Evolutionary conservation across 1,284 basidiomycete genomes (phyloP).

Genomic region (Ustilago trichophora): DNA sequence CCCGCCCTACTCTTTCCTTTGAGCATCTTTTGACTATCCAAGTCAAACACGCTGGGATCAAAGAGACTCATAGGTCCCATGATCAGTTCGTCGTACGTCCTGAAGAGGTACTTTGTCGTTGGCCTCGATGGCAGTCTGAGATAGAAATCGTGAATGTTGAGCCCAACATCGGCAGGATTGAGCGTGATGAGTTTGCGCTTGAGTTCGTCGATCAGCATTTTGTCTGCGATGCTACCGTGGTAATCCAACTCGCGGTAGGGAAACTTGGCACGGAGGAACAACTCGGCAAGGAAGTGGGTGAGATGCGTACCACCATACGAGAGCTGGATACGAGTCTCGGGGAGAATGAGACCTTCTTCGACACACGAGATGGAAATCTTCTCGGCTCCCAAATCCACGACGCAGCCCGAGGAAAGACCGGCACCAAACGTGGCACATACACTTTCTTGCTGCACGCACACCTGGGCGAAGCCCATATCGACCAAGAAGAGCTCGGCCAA

Average conservation of each 20-base stretch:
- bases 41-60: constrained; percentile 88
- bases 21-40: constrained; percentile 74
- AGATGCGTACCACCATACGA: constrained; percentile 93
- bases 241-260: constrained; percentile 83
- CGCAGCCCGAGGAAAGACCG: constrained; percentile 90
- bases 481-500: constrained; percentile 80
- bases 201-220: constrained; percentile 55
- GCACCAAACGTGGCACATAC: constrained; percentile 93
- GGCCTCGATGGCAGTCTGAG: constrained; percentile 76
- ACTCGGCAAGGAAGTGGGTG: constrained; percentile 83
- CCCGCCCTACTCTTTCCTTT: constrained; percentile 23
- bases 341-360: constrained; percentile 88
- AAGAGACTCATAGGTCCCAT: constrained; percentile 92
- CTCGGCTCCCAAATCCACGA: constrained; percentile 90
- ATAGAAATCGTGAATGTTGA: constrained; percentile 77
- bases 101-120: constrained; percentile 86
- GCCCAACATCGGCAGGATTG: constrained; percentile 60
- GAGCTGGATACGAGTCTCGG: constrained; percentile 86
- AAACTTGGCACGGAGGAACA: constrained; percentile 83
- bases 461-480: constrained; percentile 73
- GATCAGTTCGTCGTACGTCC: constrained; percentile 95
- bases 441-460: constrained; percentile 71
- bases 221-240: constrained; percentile 50
- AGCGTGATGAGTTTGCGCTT: constrained; percentile 62
- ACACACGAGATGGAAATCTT: constrained; percentile 89